Percentiles rank a stretch among this genome's conserved stretches.
These are phyloP conservation scores for Verticillium alfalfae DNA, from an alignment of 2,329 filamentous ascomycete species.

Conservation along the genomic window DNA sequence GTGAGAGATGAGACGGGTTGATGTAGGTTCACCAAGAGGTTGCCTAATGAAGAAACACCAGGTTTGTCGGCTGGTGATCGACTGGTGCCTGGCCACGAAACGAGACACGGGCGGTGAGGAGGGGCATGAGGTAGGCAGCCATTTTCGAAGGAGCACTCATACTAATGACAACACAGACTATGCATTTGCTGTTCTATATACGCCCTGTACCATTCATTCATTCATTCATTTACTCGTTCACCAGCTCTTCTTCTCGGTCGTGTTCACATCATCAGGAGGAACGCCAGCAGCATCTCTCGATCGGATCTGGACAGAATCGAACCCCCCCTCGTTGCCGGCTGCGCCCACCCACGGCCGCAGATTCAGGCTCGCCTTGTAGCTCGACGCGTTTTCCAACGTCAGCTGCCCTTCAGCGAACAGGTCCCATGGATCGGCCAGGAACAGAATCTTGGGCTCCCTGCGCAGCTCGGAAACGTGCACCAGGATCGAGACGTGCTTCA, in stretches of 20 bases:
- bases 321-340: neutral
- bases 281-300: neutral
- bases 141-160: neutral
- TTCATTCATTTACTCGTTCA: too few species aligned
- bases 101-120: neutral
- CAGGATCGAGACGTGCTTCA: conserved; percentile 6
- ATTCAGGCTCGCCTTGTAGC: conserved; percentile 3
- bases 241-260: neutral
- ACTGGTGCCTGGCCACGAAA: neutral
- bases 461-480: conserved; percentile 4
- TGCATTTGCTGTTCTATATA: neutral
- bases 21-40: neutral
- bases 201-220: neutral
- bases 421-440: conserved; percentile 8
- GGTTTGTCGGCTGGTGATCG: neutral
- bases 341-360: neutral
- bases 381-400: conserved; percentile 1
- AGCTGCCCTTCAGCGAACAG: conserved; percentile 6
- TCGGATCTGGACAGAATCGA: conserved; percentile 4
- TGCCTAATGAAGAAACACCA: neutral
- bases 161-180: neutral
- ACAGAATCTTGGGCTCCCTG: conserved; percentile 3
- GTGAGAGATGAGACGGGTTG: neutral
- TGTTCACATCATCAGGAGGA: neutral
- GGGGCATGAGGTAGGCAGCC: neutral